Evolutionary conservation across 345 rosid species (phyloP).

Genomic region (Citrus mangshanensis): DNA sequence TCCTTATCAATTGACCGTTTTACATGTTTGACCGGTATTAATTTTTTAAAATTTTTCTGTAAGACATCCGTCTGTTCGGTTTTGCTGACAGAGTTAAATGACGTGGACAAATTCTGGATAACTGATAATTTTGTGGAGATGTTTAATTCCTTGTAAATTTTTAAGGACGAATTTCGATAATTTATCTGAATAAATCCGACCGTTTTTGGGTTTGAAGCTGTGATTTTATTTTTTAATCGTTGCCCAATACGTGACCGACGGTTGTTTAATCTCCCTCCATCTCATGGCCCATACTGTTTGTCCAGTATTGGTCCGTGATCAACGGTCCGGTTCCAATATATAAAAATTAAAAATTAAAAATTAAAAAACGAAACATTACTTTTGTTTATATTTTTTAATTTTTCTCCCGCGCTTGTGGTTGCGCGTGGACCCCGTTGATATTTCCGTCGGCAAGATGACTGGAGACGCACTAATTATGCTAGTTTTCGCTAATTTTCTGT

Average conservation of each 20-base stretch:
- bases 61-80: too few species aligned
- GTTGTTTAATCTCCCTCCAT: background rate
- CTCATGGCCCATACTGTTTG: slow-evolving; percentile 1
- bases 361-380: background rate
- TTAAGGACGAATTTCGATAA: background rate
- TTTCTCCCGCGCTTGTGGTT: slow-evolving; percentile 8
- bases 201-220: background rate
- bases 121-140: background rate
- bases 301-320: slow-evolving; percentile 8
- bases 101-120: background rate
- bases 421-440: slow-evolving; percentile 18
- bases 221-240: background rate
- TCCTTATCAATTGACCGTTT: background rate
- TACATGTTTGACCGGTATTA: too few species aligned
- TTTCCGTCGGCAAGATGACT: slow-evolving; percentile 10
- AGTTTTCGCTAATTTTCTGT: background rate
- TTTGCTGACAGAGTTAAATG: background rate
- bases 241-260: slow-evolving; percentile 3
- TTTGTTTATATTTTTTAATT: too few species aligned
- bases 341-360: too few species aligned
- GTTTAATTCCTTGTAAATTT: background rate
- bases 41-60: too few species aligned
- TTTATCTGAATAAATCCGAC: background rate
- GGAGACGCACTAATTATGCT: slow-evolving; percentile 15
- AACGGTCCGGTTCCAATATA: background rate